Evolutionary conservation across 352 stramenopile genomes (phyloP).

Genomic region (Globisporangium irregulare): DNA sequence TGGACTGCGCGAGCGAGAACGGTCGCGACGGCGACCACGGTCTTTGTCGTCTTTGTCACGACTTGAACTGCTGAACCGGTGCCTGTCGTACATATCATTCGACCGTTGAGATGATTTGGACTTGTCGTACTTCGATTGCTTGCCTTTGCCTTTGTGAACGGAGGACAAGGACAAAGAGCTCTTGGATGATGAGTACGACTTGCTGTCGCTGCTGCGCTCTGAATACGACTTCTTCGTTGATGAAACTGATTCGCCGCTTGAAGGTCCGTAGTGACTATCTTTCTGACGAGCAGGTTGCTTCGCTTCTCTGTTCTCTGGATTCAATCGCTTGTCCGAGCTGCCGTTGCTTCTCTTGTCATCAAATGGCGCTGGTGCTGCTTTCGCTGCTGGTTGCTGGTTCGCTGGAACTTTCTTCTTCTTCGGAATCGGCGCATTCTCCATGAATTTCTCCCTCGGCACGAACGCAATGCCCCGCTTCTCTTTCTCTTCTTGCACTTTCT

Average conservation of each 20-base stretch:
- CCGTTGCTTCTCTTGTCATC: conserved; percentile 5
- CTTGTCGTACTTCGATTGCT: conserved; percentile 18
- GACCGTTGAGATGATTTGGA: conserved; percentile 17
- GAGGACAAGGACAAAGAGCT: background rate
- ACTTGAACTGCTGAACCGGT: conserved; percentile 8
- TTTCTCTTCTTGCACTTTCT: conserved; percentile 47
- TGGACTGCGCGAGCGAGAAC: conserved; percentile 29
- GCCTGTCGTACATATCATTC: conserved; percentile 20
- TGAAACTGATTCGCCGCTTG: conserved; percentile 9
- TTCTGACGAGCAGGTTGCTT: conserved; percentile 21
- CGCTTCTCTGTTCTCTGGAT: background rate
- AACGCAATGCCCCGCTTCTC: conserved; percentile 36
- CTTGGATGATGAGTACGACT: conserved; percentile 4
- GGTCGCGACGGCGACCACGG: conserved; percentile 15
- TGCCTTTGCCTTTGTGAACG: background rate
- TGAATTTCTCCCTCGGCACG: conserved; percentile 38
- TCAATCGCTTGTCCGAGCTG: conserved; percentile 13
- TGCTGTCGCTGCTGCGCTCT: conserved; percentile 5
- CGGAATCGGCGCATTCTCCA: conserved; percentile 50
- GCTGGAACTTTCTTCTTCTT: conserved; percentile 28
- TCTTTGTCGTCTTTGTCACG: conserved; percentile 7
- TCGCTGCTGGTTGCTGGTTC: background rate
- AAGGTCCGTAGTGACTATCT: conserved; percentile 38
- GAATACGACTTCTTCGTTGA: conserved; percentile 6
- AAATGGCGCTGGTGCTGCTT: background rate